Evolutionary conservation across 1,284 basidiomycete genomes (phyloP), one percentile per base, ranked within the genome.

Genomic region (Pseudozyma sp.): DNA sequence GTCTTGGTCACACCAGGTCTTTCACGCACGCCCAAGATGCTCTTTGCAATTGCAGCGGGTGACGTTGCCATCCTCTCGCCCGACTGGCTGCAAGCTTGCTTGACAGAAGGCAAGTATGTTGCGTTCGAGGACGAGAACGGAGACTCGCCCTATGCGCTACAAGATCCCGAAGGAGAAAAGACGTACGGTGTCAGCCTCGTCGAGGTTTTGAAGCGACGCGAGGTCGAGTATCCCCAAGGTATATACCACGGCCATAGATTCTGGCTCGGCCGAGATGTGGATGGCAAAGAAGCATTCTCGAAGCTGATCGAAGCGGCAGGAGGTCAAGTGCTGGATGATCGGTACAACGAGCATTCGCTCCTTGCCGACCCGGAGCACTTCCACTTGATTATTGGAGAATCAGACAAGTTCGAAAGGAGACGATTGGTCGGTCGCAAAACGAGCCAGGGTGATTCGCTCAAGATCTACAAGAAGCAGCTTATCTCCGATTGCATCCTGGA

Each of bases 11-110:
- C 68, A n/a, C 63, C 72, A 14, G 64, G 59, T 36, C 14, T 75
- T 11, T 70, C 67, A 52, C 67, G 72, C 25, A 58, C 68, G 45
- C 67, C 63, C 48, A 75, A 75, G 68, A 75, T 75, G 72, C 68
- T 75, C 4, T 58, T 60, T 18, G 72, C 72, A 3, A 75, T 75
- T 18, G 72, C 72, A 10, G 66, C 52, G 4, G 72, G 72, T 6
- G 45, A 18, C 43, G 45, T 70, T 3, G 58, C 47, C 1, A 70
- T 75, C 21, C 49, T 70, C 12, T 59, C 62, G 52, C 68, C 72
- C 6, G 61, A 64, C n/a, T 75, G 72, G 72, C 48, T 75, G 14
- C 51, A 59, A 2, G 67, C 61, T 1, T 74, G 66, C 21, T 39
- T 74, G 38, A 60, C 62, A 45, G 48, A 52, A n/a, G 50, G 52